Conservation (phyloP, 1,139 yeast genomes). For the Hemisphaericaspora subhashii region DNA sequence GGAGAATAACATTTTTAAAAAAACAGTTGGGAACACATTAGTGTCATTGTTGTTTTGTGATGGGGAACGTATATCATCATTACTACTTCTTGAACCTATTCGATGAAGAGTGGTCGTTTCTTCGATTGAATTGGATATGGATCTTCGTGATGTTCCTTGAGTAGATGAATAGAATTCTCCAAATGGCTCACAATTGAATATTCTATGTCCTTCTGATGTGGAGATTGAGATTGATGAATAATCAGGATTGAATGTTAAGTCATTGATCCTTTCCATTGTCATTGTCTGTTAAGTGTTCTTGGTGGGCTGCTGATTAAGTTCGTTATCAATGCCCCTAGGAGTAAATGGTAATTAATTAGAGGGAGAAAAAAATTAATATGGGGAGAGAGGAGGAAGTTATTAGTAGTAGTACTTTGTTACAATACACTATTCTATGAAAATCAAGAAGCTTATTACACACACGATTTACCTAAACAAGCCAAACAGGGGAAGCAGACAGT, state of each 20-base stretch:
- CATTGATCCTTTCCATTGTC: slow-evolving; percentile 32
- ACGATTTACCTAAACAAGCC: neutral
- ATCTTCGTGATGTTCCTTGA: slow-evolving; percentile 14
- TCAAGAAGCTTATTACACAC: neutral
- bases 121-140: slow-evolving; percentile 16
- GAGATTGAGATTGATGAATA: slow-evolving; percentile 42
- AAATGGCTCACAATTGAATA: slow-evolving; percentile 50
- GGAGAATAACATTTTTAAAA: slow-evolving; percentile 65
- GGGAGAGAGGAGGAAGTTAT: too few relatives aligned
- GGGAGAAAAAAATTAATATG: too few relatives aligned
- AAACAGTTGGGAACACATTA: slow-evolving; percentile 27
- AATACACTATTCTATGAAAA: neutral
- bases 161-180: slow-evolving; percentile 42
- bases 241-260: slow-evolving; percentile 47
- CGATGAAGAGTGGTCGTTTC: slow-evolving; percentile 6
- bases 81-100: slow-evolving; percentile 8
- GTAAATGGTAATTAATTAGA: too few relatives aligned
- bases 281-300: too few relatives aligned
- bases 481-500: neutral
- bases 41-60: slow-evolving; percentile 5
- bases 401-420: too few relatives aligned
- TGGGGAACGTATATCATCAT: slow-evolving; percentile 4
- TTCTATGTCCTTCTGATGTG: slow-evolving; percentile 34
- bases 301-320: too few relatives aligned
- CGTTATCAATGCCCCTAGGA: too few relatives aligned